These are phyloP conservation scores for Pneumocystis oryctolagi DNA, from an alignment of 1,139 yeast species.

Conservation along the genomic window DNA sequence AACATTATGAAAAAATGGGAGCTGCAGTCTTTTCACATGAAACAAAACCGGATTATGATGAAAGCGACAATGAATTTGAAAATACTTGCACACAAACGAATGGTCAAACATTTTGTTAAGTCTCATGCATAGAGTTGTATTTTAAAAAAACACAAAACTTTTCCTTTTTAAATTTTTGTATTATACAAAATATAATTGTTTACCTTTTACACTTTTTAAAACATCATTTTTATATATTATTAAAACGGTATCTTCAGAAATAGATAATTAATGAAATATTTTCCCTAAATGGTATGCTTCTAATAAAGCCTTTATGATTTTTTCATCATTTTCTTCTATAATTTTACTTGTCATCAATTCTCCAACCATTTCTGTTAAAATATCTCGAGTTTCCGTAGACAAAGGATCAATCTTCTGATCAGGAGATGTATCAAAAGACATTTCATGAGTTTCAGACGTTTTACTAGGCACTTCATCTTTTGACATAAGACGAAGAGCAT, in stretches of 20 bases:
- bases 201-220: neutral
- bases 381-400: conserved; percentile 1
- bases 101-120: neutral
- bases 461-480: conserved; percentile 1
- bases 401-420: neutral
- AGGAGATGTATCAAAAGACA: neutral
- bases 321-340: conserved; percentile 2
- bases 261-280: neutral
- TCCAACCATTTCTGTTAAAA: conserved; percentile 3
- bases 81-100: neutral
- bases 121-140: neutral
- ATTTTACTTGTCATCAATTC: conserved; percentile 3
- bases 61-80: neutral
- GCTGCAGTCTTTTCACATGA: neutral
- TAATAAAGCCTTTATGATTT: neutral
- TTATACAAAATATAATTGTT: neutral
- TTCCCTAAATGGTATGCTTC: neutral
- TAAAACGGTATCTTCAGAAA: neutral
- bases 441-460: neutral
- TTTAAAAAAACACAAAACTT: neutral
- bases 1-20: neutral
- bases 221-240: neutral
- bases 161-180: neutral
- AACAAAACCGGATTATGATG: neutral
- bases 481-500: neutral